These are phyloP conservation scores for Arachnomyces sp. DNA, from an alignment of 2,329 filamentous ascomycete genomes.

Conservation along the genomic window DNA sequence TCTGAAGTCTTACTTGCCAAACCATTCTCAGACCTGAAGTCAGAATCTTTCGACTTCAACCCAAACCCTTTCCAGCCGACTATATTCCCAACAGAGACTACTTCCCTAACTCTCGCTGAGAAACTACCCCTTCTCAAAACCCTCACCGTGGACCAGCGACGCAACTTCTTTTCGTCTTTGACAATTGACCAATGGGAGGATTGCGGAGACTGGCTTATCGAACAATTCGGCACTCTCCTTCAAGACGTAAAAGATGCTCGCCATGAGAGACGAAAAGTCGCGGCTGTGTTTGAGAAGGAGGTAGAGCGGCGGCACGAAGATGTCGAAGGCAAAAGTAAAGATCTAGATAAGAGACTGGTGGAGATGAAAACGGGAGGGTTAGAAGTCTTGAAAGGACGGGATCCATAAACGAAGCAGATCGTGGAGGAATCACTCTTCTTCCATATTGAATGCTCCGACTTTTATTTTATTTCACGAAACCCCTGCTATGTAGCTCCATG, in stretches of 20 bases:
- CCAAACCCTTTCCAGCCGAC: conserved; percentile 23
- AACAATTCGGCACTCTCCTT: conserved; percentile 46
- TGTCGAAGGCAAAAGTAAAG: conserved; percentile 42
- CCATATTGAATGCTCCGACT: not conserved
- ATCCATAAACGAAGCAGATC: not conserved
- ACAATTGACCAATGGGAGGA: conserved; percentile 53
- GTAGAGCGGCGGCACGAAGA: conserved; percentile 46
- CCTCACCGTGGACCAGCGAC: conserved; percentile 34
- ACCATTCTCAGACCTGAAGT: conserved; percentile 41
- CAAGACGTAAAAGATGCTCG: conserved; percentile 46
- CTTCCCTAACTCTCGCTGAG: conserved; percentile 23
- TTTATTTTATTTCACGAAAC: not conserved
- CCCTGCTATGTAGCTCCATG: not conserved
- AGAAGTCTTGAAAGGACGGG: conserved; percentile 42
- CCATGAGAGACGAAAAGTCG: conserved; percentile 47
- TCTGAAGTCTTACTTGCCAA: conserved; percentile 37
- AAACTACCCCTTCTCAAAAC: conserved; percentile 31
- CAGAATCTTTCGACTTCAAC: conserved; percentile 43
- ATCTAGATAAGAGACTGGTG: conserved; percentile 43
- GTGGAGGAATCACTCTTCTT: not conserved
- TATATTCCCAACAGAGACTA: conserved; percentile 15
- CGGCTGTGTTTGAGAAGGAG: conserved; percentile 48
- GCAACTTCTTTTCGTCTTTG: conserved; percentile 45
- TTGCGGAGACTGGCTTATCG: conserved; percentile 54
- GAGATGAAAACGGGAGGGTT: conserved; percentile 50